A percentile compares a stretch with the other conserved stretches of the same genome.
These are phyloP conservation scores for Haplosporangium sp. DNA, from an alignment of 371 early-diverging fungal genomes.

Conservation along the genomic window DNA sequence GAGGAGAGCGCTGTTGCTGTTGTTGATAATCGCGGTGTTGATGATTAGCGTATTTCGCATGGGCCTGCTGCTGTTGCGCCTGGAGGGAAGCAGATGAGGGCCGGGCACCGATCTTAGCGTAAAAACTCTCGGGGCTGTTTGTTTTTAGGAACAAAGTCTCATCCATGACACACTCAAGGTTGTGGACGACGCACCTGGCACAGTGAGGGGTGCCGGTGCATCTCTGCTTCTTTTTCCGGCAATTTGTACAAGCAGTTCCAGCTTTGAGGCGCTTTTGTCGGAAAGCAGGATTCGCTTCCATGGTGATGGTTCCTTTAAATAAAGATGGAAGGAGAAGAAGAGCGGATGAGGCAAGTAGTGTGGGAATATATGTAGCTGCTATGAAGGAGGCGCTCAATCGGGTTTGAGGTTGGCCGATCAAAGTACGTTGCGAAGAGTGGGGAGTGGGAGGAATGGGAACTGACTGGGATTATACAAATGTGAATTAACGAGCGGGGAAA, in stretches of 20 bases:
- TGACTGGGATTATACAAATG: too few species aligned
- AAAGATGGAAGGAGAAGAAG: not conserved
- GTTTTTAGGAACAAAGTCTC: slow-evolving; percentile 33
- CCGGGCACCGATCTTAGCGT: slow-evolving; percentile 1
- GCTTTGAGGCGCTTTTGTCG: slow-evolving; percentile 40
- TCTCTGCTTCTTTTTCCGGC: slow-evolving; percentile 32
- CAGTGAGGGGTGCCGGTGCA: slow-evolving; percentile 36
- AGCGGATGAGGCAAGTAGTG: not conserved
- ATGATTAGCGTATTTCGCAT: not conserved
- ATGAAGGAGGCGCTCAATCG: too few species aligned
- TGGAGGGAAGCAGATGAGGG: not conserved
- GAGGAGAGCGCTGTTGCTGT: not conserved
- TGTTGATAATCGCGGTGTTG: slow-evolving; percentile 1
- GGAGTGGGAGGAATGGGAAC: too few species aligned
- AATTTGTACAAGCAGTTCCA: slow-evolving; percentile 40
- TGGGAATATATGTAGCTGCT: too few species aligned
- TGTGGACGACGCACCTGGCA: slow-evolving; percentile 26
- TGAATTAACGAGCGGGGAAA: too few species aligned
- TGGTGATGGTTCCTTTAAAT: not conserved
- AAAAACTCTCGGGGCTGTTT: slow-evolving; percentile 17
- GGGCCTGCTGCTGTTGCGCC: not conserved
- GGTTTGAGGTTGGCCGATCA: too few species aligned
- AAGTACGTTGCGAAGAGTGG: too few species aligned
- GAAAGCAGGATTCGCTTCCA: not conserved
- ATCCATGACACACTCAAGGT: slow-evolving; percentile 31